Evolutionary conservation across 2,329 filamentous ascomycete species (phyloP).

Genomic region (Emergomyces orientalis): DNA sequence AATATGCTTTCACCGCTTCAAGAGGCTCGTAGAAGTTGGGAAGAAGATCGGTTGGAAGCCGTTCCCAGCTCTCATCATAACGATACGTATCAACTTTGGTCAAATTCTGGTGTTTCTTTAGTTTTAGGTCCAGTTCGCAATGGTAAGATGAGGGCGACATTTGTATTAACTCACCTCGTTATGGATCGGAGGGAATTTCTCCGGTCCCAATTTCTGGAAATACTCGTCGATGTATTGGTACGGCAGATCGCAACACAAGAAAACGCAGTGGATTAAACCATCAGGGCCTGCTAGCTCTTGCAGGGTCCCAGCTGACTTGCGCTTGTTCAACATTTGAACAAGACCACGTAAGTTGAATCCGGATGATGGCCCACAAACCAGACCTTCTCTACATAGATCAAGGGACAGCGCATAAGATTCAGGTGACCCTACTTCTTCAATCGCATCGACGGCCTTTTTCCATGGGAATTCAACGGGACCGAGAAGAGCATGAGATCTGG

Average conservation of each 20-base stretch:
- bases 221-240: conserved; percentile 56
- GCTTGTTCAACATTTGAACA: conserved; percentile 42
- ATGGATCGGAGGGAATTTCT: conserved; percentile 43
- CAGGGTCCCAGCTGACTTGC: conserved; percentile 40
- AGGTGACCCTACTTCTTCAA: conserved; percentile 48
- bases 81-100: conserved; percentile 44
- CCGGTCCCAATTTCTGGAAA: conserved; percentile 45
- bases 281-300: conserved; percentile 35
- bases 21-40: conserved; percentile 26
- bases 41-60: conserved; percentile 33
- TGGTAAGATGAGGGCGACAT: conserved; percentile 1
- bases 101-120: conserved; percentile 31
- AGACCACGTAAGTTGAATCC: conserved; percentile 50
- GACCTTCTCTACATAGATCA: conserved; percentile 47
- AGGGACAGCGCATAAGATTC: conserved; percentile 48
- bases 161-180: conserved; percentile 32
- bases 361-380: conserved; percentile 53
- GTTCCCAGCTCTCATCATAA: conserved; percentile 50
- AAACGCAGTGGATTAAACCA: conserved; percentile 46
- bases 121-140: neutral
- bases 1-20: conserved; percentile 1
- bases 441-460: conserved; percentile 45
- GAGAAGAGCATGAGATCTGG: conserved; percentile 45
- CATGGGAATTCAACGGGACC: conserved; percentile 49
- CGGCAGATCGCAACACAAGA: conserved; percentile 54